Conservation (phyloP, 2,329 filamentous ascomycete genomes). For the Beauveria asiatica region DNA sequence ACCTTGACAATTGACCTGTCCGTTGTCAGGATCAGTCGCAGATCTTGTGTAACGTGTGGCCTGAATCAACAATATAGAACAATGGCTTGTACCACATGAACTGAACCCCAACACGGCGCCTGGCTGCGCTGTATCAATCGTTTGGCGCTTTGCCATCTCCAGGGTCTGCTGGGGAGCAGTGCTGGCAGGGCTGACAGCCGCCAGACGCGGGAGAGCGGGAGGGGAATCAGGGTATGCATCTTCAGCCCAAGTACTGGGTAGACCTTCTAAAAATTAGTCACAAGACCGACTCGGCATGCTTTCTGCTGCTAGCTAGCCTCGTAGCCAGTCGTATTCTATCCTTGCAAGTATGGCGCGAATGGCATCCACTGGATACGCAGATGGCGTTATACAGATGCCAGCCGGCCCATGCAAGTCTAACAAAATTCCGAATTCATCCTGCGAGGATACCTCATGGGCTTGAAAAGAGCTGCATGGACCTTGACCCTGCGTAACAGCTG, state of each 20-base stretch:
- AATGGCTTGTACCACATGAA: neutral
- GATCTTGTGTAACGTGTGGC: neutral
- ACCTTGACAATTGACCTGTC: neutral
- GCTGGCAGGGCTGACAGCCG: neutral
- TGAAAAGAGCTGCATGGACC: neutral
- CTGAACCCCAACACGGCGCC: neutral
- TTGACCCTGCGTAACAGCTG: neutral
- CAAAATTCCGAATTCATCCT: neutral
- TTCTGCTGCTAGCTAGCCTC: neutral
- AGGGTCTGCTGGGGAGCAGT: neutral
- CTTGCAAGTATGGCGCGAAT: neutral
- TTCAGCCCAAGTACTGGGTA: neutral
- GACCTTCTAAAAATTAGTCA: neutral
- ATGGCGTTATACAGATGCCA: conserved; percentile 2
- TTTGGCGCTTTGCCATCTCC: neutral
- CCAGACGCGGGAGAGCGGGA: neutral
- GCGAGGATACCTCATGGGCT: neutral
- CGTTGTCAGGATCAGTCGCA: neutral
- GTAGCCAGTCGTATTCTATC: neutral
- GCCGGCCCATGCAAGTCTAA: neutral
- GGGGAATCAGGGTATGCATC: neutral
- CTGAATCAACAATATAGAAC: neutral
- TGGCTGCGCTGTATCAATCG: neutral
- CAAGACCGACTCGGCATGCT: neutral
- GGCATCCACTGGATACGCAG: neutral